Conservation (phyloP, 805 yeast genomes). For the Candida andamanensis region DNA sequence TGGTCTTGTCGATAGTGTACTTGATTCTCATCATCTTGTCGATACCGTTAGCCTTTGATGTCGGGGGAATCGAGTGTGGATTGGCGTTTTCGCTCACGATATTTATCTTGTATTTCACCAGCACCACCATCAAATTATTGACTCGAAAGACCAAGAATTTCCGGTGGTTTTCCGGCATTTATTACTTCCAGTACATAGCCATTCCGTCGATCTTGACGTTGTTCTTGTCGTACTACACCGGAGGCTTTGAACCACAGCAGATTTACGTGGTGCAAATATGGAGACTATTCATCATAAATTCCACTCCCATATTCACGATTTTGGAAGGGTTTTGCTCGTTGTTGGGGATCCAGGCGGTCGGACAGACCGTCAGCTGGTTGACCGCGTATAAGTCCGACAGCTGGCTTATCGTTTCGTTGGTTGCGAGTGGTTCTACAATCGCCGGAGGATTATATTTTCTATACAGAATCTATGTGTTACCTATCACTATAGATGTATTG, state of each 20-base stretch:
- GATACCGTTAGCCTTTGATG: slow-evolving; percentile 88
- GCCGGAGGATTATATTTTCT: slow-evolving; percentile 75
- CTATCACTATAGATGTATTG: slow-evolving; percentile 60
- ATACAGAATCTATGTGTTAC: slow-evolving; percentile 76
- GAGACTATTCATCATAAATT: slow-evolving; percentile 65
- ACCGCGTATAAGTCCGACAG: slow-evolving; percentile 59
- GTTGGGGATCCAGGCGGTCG: slow-evolving; percentile 86
- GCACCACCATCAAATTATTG: slow-evolving; percentile 67
- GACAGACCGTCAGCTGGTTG: slow-evolving; percentile 73
- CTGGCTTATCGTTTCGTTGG: slow-evolving; percentile 71
- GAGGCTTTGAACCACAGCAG: slow-evolving; percentile 8
- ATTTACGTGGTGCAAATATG: slow-evolving; percentile 49
- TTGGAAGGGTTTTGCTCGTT: slow-evolving; percentile 92
- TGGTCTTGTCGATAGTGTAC: slow-evolving; percentile 49
- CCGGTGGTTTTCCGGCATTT: slow-evolving; percentile 46
- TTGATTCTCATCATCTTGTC: slow-evolving; percentile 68
- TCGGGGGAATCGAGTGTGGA: slow-evolving; percentile 90
- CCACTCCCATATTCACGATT: slow-evolving; percentile 85
- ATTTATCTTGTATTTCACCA: slow-evolving; percentile 51
- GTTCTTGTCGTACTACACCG: slow-evolving; percentile 50
- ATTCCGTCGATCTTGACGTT: slow-evolving; percentile 78
- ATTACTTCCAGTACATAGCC: slow-evolving; percentile 75
- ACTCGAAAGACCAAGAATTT: slow-evolving; percentile 39
- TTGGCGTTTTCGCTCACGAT: slow-evolving; percentile 72
- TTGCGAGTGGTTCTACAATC: slow-evolving; percentile 68